A percentile compares a stretch with the other conserved stretches of the same genome.
Conservation (phyloP, 495 filamentous ascomycete genomes). For the Aspergillus panamensis region DNA sequence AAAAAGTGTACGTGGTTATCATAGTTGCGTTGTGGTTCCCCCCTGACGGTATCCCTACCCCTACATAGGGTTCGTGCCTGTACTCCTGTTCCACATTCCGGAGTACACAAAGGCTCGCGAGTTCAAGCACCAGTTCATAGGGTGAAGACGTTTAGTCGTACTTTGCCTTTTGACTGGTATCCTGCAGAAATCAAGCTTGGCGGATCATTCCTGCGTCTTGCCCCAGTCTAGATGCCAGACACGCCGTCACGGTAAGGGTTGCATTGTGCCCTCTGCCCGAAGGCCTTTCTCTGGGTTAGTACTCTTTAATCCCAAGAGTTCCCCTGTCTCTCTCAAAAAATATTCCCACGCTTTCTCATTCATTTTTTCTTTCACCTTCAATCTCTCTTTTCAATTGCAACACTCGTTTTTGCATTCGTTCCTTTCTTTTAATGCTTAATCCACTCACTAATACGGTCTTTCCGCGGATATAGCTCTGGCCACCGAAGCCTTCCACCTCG, state of each 20-base stretch:
- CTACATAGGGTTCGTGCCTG: constrained; percentile 47
- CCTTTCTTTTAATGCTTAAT: constrained; percentile 25
- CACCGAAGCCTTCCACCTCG: constrained; percentile 39
- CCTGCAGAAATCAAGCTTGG: constrained; percentile 36
- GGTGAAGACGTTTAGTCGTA: constrained; percentile 72
- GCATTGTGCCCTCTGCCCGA: constrained; percentile 48
- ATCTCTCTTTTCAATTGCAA: constrained; percentile 14
- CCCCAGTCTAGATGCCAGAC: constrained; percentile 51
- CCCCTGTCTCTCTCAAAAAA: constrained; percentile 24
- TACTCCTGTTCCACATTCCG: constrained; percentile 53
- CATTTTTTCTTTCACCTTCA: constrained; percentile 5
- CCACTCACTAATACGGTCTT: constrained; percentile 39
- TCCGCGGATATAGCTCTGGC: constrained; percentile 43
- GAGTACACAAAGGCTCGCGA: constrained; percentile 36
- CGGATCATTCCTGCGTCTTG: constrained; percentile 52
- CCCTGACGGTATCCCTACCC: constrained; percentile 45
- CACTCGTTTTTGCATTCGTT: constrained; percentile 8
- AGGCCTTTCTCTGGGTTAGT: constrained; percentile 49
- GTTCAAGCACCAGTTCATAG: constrained; percentile 37
- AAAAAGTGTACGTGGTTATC: constrained; percentile 37
- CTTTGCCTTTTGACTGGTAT: constrained; percentile 55
- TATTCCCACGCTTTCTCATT: constrained; percentile 17
- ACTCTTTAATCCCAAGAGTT: constrained; percentile 31
- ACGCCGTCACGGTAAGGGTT: constrained; percentile 67
- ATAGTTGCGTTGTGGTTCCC: constrained; percentile 33